Evolutionary conservation across 2,329 filamentous ascomycete species (phyloP), one percentile per base, ranked within the genome.

Genomic region (Plenodomus tracheiphilus): DNA sequence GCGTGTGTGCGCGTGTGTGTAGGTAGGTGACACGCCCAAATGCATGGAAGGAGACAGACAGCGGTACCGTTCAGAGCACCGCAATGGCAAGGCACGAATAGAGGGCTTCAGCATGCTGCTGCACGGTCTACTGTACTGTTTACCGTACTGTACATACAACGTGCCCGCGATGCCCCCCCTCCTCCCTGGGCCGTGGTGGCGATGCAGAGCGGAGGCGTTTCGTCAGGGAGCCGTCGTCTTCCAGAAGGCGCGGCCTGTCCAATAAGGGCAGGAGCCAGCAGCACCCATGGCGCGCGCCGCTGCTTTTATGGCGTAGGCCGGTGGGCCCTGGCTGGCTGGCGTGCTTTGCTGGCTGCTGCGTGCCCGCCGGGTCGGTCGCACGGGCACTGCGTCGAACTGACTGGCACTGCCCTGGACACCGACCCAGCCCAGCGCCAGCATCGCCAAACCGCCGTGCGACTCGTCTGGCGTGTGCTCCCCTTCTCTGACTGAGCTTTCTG

Each of bases 211-310:
- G 41, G 49, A 41, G 40, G 38, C 28, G 49, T 52, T 52, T 52
- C 49, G 49, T 46, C 45, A 19, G 42, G 49, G 46, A 49, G 58
- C 56, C 51, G 57, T 54, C 49, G 51, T 60, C 51, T 61, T 63
- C 60, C 46, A 51, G 54, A 56, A 59, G 57, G 34, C 47, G 19
- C 13, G n/a, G 32, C 25, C 16, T 37, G 32, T 41, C 56, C 53
- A 54, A 47, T 49, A 18, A 21, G 22, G 17, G 39, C 32, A 15
- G 19, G 21, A 50, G 20, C 35, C 15, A 41, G 9, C 28, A 49
- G 56, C 56, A 56, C 56, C 56, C 48, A 53, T 35, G 43, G 39
- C 34, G 40, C 28, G 13, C 28, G 4, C 6, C 15, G 11, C 13
- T 15, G 28, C 22, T 10, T 25, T 25, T 25, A 10, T 10, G 35